Conservation (phyloP, 1,139 yeast genomes). For the Hemisphaericaspora xylanilytica region DNA sequence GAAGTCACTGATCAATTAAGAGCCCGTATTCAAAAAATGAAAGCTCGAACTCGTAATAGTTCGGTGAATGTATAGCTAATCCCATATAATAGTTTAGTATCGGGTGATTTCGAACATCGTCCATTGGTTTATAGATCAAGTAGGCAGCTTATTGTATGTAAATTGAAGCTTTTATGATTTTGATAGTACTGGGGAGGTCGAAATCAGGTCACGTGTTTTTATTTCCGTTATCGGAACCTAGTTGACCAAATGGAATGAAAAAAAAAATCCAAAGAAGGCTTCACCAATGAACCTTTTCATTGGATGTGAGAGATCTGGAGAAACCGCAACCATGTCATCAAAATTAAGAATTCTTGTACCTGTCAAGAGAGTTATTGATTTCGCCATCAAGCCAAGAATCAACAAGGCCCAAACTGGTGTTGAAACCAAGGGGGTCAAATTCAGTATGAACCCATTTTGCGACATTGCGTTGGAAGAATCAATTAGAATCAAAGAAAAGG, state of each 20-base stretch:
- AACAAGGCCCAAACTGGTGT: slow-evolving; percentile 84
- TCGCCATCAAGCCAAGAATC: slow-evolving; percentile 89
- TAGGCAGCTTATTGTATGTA: too few relatives aligned
- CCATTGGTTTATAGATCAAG: too few relatives aligned
- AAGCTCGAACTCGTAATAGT: slow-evolving; percentile 36
- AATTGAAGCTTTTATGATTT: too few relatives aligned
- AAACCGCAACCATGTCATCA: slow-evolving; percentile 32
- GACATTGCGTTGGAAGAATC: slow-evolving; percentile 97
- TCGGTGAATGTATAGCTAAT: slow-evolving; percentile 2
- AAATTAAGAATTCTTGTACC: slow-evolving; percentile 84
- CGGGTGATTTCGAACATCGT: neutral
- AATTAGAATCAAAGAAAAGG: slow-evolving; percentile 65
- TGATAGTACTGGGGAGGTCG: too few relatives aligned
- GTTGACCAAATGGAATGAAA: neutral
- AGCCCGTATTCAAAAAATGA: slow-evolving; percentile 88
- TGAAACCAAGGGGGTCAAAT: slow-evolving; percentile 88
- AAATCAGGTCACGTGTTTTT: neutral
- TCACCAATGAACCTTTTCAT: too few relatives aligned
- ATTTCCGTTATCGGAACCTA: neutral
- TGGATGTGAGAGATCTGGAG: too few relatives aligned
- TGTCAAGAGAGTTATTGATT: slow-evolving; percentile 91
- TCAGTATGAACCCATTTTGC: slow-evolving; percentile 93
- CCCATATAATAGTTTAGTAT: neutral
- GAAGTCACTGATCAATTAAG: slow-evolving; percentile 83
- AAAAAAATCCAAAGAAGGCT: neutral